phyloP scores from a whole-genome alignment of 208 protist species.

The Acanthamoeba sp. region DNA sequence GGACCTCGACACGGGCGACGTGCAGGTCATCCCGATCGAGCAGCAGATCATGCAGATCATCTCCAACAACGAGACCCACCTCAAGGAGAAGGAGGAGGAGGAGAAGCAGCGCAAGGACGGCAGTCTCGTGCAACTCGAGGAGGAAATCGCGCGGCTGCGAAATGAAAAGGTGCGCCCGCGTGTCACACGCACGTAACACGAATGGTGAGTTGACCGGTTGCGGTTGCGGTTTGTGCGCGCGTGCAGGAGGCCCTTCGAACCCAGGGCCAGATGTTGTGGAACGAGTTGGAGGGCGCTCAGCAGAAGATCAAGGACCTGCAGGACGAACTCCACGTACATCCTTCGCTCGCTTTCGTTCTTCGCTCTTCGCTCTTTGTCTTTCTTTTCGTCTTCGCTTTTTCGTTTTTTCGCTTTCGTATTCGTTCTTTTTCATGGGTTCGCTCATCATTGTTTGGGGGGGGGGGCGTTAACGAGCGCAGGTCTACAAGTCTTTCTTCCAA shows the following conservation, averaged over 20 bases:
- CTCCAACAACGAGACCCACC: constrained; percentile 3
- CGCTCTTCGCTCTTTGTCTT: not conserved
- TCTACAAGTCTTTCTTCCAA: not conserved
- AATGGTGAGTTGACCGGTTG: too few species aligned
- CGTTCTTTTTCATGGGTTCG: too few species aligned
- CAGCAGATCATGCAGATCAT: constrained; percentile 33
- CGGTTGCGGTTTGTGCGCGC: too few species aligned
- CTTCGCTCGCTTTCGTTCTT: not conserved
- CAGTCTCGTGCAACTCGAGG: not conserved
- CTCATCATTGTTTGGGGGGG: too few species aligned
- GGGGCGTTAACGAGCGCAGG: too few species aligned
- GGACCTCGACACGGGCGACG: not conserved
- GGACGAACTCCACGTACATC: not conserved
- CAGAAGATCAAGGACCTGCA: constrained; percentile 12
- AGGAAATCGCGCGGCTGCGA: not conserved
- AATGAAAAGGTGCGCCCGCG: not conserved
- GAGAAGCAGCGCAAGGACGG: constrained; percentile 33
- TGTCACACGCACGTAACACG: too few species aligned
- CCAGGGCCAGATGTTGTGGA: constrained; percentile 18
- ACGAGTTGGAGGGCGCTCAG: constrained; percentile 15
- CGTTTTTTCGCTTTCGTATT: too few species aligned
- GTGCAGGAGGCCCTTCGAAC: not conserved
- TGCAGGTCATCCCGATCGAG: not conserved
- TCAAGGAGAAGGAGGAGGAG: constrained; percentile 36
- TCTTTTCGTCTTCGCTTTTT: too few species aligned